phyloP scores from a whole-genome alignment of 78 protist genomes.

The Cavenderia fasciculata region DNA sequence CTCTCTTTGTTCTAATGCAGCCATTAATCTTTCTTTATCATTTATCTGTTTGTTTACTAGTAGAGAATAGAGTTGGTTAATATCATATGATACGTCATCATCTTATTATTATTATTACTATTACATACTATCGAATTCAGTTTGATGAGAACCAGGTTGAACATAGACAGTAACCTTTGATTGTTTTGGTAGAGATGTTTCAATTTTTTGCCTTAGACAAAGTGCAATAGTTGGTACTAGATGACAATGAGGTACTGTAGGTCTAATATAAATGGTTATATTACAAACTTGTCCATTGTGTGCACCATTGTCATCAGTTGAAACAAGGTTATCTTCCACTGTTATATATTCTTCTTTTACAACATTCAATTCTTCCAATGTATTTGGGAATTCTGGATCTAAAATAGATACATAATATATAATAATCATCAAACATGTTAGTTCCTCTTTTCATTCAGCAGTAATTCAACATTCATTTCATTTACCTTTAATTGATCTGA shows the following conservation, averaged over 20 bases:
- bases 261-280: slow-evolving; percentile 35
- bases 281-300: too few species aligned
- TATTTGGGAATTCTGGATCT: slow-evolving; percentile 80
- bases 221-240: slow-evolving; percentile 76
- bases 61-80: background rate
- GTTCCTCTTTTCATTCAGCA: background rate
- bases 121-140: slow-evolving; percentile 62
- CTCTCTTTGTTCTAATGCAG: slow-evolving; percentile 88
- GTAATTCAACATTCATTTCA: background rate
- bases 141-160: slow-evolving; percentile 74
- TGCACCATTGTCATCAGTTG: background rate
- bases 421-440: background rate
- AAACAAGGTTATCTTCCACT: slow-evolving; percentile 16
- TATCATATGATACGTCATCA: background rate
- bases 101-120: too few species aligned
- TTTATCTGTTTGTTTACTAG: slow-evolving; percentile 87
- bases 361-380: slow-evolving; percentile 78
- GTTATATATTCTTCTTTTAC: slow-evolving; percentile 44
- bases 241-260: slow-evolving; percentile 81
- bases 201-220: slow-evolving; percentile 67
- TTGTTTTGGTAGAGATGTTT: slow-evolving; percentile 24
- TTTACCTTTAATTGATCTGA: slow-evolving; percentile 24
- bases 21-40: slow-evolving; percentile 92
- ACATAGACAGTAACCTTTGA: slow-evolving; percentile 61
- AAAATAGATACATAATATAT: background rate